These are phyloP conservation scores for Podospora pseudoanserina DNA, from an alignment of 495 filamentous ascomycete genomes.

Conservation along the genomic window DNA sequence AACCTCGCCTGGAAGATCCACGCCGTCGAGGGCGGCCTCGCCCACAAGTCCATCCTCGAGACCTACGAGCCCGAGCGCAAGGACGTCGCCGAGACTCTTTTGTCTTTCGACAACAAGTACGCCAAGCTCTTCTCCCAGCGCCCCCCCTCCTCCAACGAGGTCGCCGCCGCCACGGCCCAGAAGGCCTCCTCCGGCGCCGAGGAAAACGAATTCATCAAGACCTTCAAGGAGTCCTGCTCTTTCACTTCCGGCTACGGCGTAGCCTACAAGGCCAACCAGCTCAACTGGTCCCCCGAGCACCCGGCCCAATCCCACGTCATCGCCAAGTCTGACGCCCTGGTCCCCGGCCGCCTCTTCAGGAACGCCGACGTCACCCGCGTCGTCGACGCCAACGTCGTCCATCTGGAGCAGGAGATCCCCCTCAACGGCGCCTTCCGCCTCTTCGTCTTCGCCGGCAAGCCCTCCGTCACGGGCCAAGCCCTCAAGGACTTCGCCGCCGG, in stretches of 20 bases:
- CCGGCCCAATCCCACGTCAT: constrained; percentile 67
- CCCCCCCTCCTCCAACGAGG: constrained; percentile 50
- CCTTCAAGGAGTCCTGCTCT: constrained; percentile 67
- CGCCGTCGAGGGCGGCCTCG: constrained; percentile 62
- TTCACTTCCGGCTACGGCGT: constrained; percentile 71
- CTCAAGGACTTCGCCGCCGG: constrained; percentile 64
- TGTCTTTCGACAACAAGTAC: constrained; percentile 71
- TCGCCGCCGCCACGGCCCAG: constrained; percentile 30
- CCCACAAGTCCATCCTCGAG: constrained; percentile 53
- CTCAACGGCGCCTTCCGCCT: constrained; percentile 83
- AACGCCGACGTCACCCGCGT: constrained; percentile 78
- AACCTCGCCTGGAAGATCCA: constrained; percentile 86
- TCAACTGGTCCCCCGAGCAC: constrained; percentile 66
- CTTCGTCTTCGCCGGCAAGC: constrained; percentile 76
- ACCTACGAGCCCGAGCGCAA: constrained; percentile 72
- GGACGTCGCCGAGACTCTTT: constrained; percentile 63
- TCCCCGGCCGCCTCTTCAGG: constrained; percentile 66
- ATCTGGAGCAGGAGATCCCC: constrained; percentile 83
- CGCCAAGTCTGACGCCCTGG: constrained; percentile 56
- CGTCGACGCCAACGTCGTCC: constrained; percentile 78
- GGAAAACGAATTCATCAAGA: constrained; percentile 67
- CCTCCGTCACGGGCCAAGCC: constrained; percentile 54
- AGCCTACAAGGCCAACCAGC: constrained; percentile 56
- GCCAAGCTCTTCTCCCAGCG: constrained; percentile 63
- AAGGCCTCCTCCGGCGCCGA: constrained; percentile 27